Evolutionary conservation across 2,329 filamentous ascomycete species (phyloP).

Genomic region (Ceratocystis cacaofunesta): DNA sequence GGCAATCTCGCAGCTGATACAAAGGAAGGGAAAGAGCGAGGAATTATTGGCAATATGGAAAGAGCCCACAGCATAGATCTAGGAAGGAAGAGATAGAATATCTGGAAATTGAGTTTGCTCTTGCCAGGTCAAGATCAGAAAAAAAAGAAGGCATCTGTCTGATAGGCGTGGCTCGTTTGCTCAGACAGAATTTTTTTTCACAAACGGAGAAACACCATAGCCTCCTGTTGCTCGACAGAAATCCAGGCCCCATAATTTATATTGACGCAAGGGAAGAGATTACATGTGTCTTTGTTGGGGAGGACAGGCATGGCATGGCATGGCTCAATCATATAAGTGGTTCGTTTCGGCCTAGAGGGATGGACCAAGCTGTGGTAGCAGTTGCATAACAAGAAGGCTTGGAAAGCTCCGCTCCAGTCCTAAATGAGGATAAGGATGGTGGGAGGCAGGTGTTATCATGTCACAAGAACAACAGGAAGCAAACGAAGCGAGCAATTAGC

Average conservation of each 20-base stretch:
- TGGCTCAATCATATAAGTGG: background rate
- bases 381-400: background rate
- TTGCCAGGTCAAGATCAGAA: background rate
- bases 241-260: background rate
- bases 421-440: background rate
- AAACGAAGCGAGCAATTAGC: background rate
- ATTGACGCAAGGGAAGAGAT: background rate
- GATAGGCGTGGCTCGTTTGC: background rate
- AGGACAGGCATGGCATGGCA: background rate
- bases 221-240: background rate
- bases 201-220: background rate
- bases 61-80: background rate
- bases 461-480: background rate
- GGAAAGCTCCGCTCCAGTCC: background rate
- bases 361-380: background rate
- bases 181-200: background rate
- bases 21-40: background rate
- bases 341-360: background rate
- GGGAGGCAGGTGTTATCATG: background rate
- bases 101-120: background rate
- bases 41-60: background rate
- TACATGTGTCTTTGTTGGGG: background rate
- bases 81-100: background rate
- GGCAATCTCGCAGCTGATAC: background rate
- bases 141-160: background rate